A percentile compares a stretch with the other conserved stretches of the same genome.
phyloP scores from a whole-genome alignment of 805 yeast species.

The Metschnikowia lachancei region DNA sequence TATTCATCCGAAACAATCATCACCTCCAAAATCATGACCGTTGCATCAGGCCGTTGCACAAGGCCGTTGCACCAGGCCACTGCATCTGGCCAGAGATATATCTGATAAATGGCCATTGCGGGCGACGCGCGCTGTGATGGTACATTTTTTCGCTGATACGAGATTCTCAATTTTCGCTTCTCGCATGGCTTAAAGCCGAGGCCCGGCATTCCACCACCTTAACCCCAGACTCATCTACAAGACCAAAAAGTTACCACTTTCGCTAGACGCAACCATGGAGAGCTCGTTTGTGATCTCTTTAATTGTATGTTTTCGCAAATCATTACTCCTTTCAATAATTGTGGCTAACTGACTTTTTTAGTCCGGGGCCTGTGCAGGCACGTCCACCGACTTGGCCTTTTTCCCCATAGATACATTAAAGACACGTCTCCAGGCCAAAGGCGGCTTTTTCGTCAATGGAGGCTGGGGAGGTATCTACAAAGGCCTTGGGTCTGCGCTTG shows the following conservation, averaged over 20 bases:
- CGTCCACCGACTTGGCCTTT: constrained; percentile 89
- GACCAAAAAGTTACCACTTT: neutral
- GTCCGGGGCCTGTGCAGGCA: constrained; percentile 96
- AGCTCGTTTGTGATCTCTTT: constrained; percentile 32
- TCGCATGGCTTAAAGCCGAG: constrained; percentile 4
- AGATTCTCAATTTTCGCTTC: neutral
- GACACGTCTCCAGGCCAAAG: constrained; percentile 91
- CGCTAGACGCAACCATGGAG: constrained; percentile 22
- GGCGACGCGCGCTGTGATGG: too few relatives aligned
- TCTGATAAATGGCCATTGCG: too few relatives aligned
- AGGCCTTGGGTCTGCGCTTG: constrained; percentile 90
- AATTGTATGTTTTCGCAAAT: constrained; percentile 26
- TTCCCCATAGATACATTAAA: constrained; percentile 96
- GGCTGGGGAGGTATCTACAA: constrained; percentile 89
- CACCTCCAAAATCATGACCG: too few relatives aligned
- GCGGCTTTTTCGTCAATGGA: constrained; percentile 90
- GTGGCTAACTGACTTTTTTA: constrained; percentile 18
- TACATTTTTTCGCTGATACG: constrained; percentile 1
- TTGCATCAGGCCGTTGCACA: too few relatives aligned
- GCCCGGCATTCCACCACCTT: constrained; percentile 2
- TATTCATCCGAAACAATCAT: too few relatives aligned
- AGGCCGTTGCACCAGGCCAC: too few relatives aligned
- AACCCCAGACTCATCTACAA: neutral
- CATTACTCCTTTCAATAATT: neutral
- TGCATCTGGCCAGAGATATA: too few relatives aligned